Conservation (phyloP, 2,329 filamentous ascomycete species). For the Leptosphaerulina australis region DNA sequence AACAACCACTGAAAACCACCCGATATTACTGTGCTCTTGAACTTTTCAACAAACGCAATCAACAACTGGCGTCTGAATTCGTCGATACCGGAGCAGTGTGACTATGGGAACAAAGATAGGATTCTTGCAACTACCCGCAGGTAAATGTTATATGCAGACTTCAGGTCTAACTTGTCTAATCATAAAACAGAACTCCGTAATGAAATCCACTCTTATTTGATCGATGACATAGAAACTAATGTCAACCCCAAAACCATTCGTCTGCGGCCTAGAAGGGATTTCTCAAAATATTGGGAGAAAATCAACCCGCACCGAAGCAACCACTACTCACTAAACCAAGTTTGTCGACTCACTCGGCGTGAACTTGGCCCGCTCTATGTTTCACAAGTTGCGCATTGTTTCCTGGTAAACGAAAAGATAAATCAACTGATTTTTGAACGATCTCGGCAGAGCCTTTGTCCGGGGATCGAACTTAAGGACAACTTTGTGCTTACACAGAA, state of each 20-base stretch:
- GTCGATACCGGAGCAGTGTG: background rate
- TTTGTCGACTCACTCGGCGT: conserved; percentile 2
- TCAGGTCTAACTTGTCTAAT: background rate
- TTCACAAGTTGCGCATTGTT: conserved; percentile 4
- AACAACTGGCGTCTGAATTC: too few relatives aligned
- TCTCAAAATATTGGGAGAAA: conserved; percentile 5
- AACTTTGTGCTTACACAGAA: background rate
- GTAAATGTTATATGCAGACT: background rate
- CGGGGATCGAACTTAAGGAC: background rate
- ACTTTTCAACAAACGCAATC: background rate
- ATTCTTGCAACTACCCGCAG: conserved; percentile 7
- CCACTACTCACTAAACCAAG: conserved; percentile 7
- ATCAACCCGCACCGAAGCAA: conserved; percentile 10
- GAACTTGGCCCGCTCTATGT: conserved; percentile 14
- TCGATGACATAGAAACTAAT: conserved; percentile 15
- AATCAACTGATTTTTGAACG: background rate
- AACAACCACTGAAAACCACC: background rate
- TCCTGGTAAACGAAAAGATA: conserved; percentile 1
- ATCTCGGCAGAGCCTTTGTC: conserved; percentile 1
- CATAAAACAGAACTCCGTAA: conserved; percentile 6
- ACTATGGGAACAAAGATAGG: background rate
- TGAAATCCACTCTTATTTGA: conserved; percentile 5
- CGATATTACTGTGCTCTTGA: background rate
- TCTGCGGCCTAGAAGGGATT: conserved; percentile 4
- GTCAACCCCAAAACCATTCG: conserved; percentile 10